Conservation (phyloP, 192 early-diverging fungal species). For the Coemansia sp. region DNA sequence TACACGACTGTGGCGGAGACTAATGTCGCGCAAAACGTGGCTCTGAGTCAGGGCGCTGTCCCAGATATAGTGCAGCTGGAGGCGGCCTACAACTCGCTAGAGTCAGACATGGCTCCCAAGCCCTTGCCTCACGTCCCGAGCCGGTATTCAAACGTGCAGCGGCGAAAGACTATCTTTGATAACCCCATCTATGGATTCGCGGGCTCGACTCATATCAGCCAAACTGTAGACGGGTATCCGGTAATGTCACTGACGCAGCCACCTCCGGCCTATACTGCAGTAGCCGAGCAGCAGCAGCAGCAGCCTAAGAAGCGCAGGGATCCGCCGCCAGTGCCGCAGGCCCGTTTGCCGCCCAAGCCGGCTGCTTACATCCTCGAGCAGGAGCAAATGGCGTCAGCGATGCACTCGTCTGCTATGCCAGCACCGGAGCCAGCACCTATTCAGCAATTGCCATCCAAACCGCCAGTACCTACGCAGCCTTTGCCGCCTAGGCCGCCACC, state of each 20-base stretch:
- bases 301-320: slow-evolving; percentile 8
- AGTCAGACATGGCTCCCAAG: not conserved
- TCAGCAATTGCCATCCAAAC: not conserved
- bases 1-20: slow-evolving; percentile 3
- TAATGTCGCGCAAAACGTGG: not conserved
- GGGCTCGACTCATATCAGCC: slow-evolving; percentile 17
- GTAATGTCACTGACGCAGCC: not conserved
- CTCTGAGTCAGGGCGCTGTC: not conserved
- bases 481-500: slow-evolving; percentile 2
- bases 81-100: not conserved
- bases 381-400: not conserved
- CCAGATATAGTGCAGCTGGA: not conserved
- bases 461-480: not conserved
- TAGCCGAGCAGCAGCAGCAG: slow-evolving; percentile 7
- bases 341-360: slow-evolving; percentile 24
- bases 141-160: not conserved
- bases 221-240: slow-evolving; percentile 1
- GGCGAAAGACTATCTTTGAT: slow-evolving; percentile 60
- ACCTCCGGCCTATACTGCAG: not conserved
- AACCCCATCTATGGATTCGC: slow-evolving; percentile 51
- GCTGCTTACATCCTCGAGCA: slow-evolving; percentile 12
- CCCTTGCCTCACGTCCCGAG: not conserved
- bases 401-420: not conserved
- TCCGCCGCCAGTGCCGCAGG: slow-evolving; percentile 15
- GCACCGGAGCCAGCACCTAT: slow-evolving; percentile 4